Conservation (phyloP, 2,329 filamentous ascomycete genomes). For the Whalleya microplaca region DNA sequence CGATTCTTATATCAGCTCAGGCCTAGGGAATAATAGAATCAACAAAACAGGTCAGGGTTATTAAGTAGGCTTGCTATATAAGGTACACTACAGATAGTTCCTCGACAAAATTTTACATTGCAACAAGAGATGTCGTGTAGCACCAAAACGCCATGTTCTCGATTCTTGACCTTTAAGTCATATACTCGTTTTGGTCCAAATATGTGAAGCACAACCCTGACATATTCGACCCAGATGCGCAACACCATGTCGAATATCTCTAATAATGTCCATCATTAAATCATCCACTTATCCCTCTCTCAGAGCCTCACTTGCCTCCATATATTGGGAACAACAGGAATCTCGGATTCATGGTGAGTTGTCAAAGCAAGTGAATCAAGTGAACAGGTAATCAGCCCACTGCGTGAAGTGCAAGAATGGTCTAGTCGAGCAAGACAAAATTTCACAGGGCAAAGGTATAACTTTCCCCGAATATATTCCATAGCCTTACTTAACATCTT, state of each 20-base stretch:
- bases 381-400: neutral
- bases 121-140: neutral
- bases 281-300: neutral
- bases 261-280: neutral
- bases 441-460: neutral
- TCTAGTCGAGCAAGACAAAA: neutral
- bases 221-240: neutral
- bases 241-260: neutral
- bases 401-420: neutral
- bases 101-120: neutral
- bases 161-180: neutral
- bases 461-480: neutral
- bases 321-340: no score
- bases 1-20: no score
- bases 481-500: slow-evolving; percentile 2
- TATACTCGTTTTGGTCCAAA: neutral
- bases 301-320: no score
- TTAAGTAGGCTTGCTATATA: neutral
- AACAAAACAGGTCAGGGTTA: no score
- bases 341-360: neutral
- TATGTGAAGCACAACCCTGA: neutral
- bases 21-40: no score
- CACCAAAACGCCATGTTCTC: neutral
- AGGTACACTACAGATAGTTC: neutral
- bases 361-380: neutral